A percentile compares a stretch with the other conserved stretches of the same genome.
These are phyloP conservation scores for Trichomonas gallinae DNA, from an alignment of 208 protist genomes.

Conservation along the genomic window DNA sequence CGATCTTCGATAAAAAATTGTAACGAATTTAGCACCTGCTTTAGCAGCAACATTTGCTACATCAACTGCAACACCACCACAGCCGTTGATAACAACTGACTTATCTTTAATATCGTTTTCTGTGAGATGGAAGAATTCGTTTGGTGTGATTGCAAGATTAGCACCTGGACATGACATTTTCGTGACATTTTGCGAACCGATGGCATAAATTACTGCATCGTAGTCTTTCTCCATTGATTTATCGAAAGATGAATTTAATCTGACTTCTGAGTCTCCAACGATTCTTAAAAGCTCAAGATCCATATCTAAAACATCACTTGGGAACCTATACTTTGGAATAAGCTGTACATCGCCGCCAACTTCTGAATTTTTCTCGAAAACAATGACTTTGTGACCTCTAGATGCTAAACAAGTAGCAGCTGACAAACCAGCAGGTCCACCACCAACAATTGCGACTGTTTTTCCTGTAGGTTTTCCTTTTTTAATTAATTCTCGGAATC, in stretches of 20 bases:
- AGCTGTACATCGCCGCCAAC: not conserved
- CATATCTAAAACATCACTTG: not conserved
- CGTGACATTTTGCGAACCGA: not conserved
- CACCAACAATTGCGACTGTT: not conserved
- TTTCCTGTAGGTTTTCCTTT: not conserved
- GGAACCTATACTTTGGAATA: not conserved
- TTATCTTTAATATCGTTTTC: not conserved
- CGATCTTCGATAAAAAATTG: not conserved
- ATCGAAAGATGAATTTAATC: not conserved
- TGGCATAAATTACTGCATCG: not conserved
- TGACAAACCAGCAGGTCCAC: not conserved
- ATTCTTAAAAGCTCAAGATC: not conserved
- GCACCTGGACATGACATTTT: not conserved
- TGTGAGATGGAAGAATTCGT: not conserved
- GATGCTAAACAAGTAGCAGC: not conserved
- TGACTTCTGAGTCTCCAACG: not conserved
- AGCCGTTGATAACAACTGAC: not conserved
- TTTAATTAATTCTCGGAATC: not conserved
- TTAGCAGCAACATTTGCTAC: not conserved
- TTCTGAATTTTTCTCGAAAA: not conserved
- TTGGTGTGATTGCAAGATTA: not conserved
- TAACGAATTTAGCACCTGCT: not conserved
- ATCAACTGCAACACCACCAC: not conserved
- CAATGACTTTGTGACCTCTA: not conserved
- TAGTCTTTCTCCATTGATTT: not conserved